Evolutionary conservation across 2,329 filamentous ascomycete species (phyloP).

Genomic region (Nigrospora oryzae): DNA sequence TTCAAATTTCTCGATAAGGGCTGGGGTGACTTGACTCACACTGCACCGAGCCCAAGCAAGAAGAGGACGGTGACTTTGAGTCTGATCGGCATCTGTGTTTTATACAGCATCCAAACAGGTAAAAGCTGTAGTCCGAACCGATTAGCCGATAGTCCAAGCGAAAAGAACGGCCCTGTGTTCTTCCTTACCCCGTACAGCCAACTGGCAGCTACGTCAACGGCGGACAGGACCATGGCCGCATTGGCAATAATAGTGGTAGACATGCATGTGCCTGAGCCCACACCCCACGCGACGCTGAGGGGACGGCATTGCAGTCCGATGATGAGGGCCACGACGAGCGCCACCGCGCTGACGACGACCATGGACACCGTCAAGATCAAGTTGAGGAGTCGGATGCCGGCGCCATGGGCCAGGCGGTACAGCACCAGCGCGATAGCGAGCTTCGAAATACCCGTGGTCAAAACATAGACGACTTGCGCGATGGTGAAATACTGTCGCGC

Average conservation of each 20-base stretch:
- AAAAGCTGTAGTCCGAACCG: not conserved
- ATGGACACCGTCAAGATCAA: not conserved
- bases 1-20: not conserved
- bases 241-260: not conserved
- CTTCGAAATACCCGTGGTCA: not conserved
- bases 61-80: not conserved
- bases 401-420: not conserved
- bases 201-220: not conserved
- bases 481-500: constrained; percentile 1
- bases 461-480: not conserved
- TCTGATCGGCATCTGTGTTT: not conserved
- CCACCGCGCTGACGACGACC: not conserved
- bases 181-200: not conserved
- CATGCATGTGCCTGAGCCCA: not conserved
- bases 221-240: not conserved
- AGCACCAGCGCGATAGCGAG: not conserved
- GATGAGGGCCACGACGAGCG: not conserved
- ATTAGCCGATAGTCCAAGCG: not conserved
- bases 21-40: not conserved
- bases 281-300: not conserved
- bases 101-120: not conserved
- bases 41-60: not conserved
- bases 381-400: not conserved
- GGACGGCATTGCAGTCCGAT: not conserved
- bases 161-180: not conserved